phyloP scores from a whole-genome alignment of 129 eudicot genomes.

The Escallonia herrerae region DNA sequence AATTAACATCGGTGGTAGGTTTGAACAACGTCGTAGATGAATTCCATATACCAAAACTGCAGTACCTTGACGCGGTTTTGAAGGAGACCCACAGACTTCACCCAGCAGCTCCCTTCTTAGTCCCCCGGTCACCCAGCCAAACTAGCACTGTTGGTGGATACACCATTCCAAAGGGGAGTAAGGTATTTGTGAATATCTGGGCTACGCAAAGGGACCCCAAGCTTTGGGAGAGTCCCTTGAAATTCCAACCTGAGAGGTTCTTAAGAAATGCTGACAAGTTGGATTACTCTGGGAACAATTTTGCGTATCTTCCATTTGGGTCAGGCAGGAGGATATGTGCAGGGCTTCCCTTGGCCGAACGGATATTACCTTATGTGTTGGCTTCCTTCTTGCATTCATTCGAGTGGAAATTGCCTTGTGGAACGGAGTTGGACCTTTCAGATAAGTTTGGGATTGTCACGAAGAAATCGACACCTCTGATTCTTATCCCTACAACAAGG shows the following conservation, averaged over 20 bases:
- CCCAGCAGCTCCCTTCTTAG: slow-evolving; percentile 24
- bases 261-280: slow-evolving; percentile 3
- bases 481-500: not conserved
- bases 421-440: not conserved
- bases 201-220: slow-evolving; percentile 24
- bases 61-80: slow-evolving; percentile 17
- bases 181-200: slow-evolving; percentile 26
- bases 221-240: slow-evolving; percentile 21
- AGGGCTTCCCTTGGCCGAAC: slow-evolving; percentile 31
- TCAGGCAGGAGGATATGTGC: slow-evolving; percentile 29
- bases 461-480: not conserved
- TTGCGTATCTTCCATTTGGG: slow-evolving; percentile 32
- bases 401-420: slow-evolving; percentile 34
- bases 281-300: slow-evolving; percentile 27
- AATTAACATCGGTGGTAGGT: slow-evolving; percentile 9
- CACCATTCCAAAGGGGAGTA: slow-evolving; percentile 13
- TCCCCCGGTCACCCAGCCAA: slow-evolving; percentile 17
- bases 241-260: slow-evolving; percentile 35
- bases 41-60: slow-evolving; percentile 14
- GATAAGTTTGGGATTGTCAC: slow-evolving; percentile 14
- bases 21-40: slow-evolving; percentile 12
- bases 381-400: slow-evolving; percentile 46
- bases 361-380: slow-evolving; percentile 38
- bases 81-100: slow-evolving; percentile 28
- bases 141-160: slow-evolving; percentile 21